Conservation (phyloP, 352 stramenopile species). For the Phytopythium aichiense region DNA sequence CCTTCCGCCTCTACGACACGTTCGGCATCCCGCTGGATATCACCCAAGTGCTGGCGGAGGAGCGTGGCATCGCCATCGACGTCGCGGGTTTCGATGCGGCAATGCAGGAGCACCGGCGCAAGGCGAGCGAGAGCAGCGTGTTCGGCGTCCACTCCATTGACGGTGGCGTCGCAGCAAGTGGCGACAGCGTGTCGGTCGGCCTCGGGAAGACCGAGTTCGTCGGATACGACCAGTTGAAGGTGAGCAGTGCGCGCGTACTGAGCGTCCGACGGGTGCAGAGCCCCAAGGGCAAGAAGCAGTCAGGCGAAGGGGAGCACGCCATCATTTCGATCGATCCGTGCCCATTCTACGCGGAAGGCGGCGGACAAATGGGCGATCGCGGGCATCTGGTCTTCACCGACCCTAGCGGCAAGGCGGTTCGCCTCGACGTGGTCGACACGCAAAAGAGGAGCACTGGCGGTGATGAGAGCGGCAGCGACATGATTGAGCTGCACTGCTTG, state of each 20-base stretch:
- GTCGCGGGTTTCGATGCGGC: constrained; percentile 38
- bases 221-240: constrained; percentile 49
- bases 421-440: constrained; percentile 36
- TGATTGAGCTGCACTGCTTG: constrained; percentile 41
- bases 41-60: constrained; percentile 58
- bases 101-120: constrained; percentile 48
- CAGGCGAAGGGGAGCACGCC: background rate
- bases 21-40: constrained; percentile 78
- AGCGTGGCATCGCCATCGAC: constrained; percentile 58
- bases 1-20: constrained; percentile 74
- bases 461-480: constrained; percentile 36
- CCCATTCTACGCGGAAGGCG: constrained; percentile 76
- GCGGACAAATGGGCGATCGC: constrained; percentile 72
- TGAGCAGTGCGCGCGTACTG: constrained; percentile 31
- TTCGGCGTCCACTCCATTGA: constrained; percentile 24
- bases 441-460: constrained; percentile 26
- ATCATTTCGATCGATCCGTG: constrained; percentile 49
- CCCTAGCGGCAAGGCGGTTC: constrained; percentile 3
- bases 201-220: constrained; percentile 34
- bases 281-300: constrained; percentile 6
- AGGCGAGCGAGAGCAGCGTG: constrained; percentile 34
- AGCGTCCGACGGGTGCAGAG: constrained; percentile 21
- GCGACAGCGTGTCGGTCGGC: background rate
- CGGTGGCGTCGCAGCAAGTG: background rate
- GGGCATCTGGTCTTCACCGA: constrained; percentile 28